A percentile compares a stretch with the other conserved stretches of the same genome.
Evolutionary conservation across 2,329 filamentous ascomycete species (phyloP).

Genomic region (Calonectria naviculata): DNA sequence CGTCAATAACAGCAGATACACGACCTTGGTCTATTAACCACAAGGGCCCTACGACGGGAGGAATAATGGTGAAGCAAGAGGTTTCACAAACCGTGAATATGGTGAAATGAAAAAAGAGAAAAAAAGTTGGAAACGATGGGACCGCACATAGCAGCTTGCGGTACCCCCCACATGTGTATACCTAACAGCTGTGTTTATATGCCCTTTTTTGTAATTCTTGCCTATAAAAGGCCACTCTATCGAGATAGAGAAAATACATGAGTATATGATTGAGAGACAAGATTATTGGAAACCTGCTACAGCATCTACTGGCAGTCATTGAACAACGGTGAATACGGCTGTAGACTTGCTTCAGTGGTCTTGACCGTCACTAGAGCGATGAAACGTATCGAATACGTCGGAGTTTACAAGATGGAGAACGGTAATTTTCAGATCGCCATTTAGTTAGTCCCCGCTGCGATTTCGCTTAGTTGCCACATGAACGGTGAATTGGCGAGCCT

Average conservation of each 20-base stretch:
- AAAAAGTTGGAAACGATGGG: not conserved
- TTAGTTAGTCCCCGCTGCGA: not conserved
- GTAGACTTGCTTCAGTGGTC: too few species aligned
- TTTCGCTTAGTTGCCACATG: not conserved
- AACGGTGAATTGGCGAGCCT: not conserved
- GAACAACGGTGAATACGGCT: too few species aligned
- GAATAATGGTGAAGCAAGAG: conserved; percentile 18
- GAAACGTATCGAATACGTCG: too few species aligned
- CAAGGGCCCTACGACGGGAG: not conserved
- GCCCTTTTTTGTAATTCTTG: not conserved
- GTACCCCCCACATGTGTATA: not conserved
- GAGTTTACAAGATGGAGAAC: not conserved
- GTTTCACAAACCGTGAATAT: conserved; percentile 17
- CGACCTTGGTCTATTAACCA: not conserved
- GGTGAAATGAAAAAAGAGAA: not conserved
- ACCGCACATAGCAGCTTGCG: not conserved
- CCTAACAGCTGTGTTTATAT: not conserved
- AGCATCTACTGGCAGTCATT: too few species aligned
- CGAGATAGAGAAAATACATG: not conserved
- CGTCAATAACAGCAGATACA: not conserved
- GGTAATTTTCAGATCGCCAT: not conserved
- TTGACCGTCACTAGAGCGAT: not conserved
- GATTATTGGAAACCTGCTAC: not conserved
- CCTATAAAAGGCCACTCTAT: not conserved
- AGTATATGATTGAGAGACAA: not conserved